Base-by-base conservation (phyloP, 1,284 basidiomycete genomes). In the Cutaneotrichosporon cavernicola region DNA sequence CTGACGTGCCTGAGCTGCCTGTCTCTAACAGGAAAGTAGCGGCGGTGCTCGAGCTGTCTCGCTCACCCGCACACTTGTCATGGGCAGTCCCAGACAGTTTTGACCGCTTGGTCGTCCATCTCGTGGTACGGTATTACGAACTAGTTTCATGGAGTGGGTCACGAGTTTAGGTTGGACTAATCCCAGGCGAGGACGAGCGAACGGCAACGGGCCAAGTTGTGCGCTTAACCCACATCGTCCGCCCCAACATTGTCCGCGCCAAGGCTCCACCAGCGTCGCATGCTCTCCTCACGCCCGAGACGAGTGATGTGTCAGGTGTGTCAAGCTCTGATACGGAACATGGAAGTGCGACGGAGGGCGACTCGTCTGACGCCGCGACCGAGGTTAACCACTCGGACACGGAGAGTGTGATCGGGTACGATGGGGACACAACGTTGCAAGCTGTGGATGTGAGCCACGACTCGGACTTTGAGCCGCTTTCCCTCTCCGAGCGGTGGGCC, bases 121-220 rank as follows among this genome's bases (percentile, higher is more conserved):
- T 81, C 5, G 59, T 81, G 5, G 70, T 67, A 16, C 65, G 80
- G 32, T 81, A 81, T 60, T 81, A 80, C 51, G 76, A 79, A 51
- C 70, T 80, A 10, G 60, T 76, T 10, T 77, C 78, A 21, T 81
- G 77, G 75, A 79, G 78, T 77, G 65, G 72, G 76, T 74, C 16
- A 26, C 75, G 7, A 49, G 50, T 32, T 7, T 26, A 14, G 10
- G 13, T 26, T 3, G 14, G 4, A 30, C 26, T 52, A 14, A 52
- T 14, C 11, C 50, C 50, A 52, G 50, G 50, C 58, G 76, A 76
- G 59, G 66, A 73, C 30, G 66, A 71, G 38, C 32, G 52, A 0
- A 72, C 72, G 0, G 49, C 55, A 8, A 38, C 56, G 6, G 70
- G 67, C 43, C 65, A 71, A 31, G 14, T 26, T 0, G 65, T 79